Percentiles rank a stretch among this genome's conserved stretches.
These are phyloP conservation scores for Rhizopus delemar DNA, from an alignment of 371 early-diverging fungal species.

Conservation along the genomic window DNA sequence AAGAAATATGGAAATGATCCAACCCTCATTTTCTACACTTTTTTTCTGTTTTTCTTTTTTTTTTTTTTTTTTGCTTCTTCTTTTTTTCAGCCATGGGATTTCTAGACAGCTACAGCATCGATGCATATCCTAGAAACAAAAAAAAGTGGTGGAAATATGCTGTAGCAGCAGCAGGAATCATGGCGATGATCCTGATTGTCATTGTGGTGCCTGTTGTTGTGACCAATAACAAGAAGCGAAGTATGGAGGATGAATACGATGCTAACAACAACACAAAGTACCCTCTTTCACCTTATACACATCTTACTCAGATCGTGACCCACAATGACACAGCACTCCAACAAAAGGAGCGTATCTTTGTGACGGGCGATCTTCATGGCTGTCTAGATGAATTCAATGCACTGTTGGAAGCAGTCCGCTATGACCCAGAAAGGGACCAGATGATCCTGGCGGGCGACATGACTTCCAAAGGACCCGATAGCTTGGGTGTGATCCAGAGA, in stretches of 20 bases:
- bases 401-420: conserved; percentile 51
- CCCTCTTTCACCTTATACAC: conserved; percentile 42
- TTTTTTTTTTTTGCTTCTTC: neutral
- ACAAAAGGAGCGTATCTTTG: conserved; percentile 51
- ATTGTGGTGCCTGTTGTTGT: conserved; percentile 39
- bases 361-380: conserved; percentile 80
- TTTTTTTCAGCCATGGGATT: conserved; percentile 6
- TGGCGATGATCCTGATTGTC: conserved; percentile 34
- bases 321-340: conserved; percentile 14
- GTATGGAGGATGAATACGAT: neutral
- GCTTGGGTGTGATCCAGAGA: conserved; percentile 59
- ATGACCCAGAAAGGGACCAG: conserved; percentile 46
- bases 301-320: conserved; percentile 34
- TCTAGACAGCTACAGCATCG: conserved; percentile 20
- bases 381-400: conserved; percentile 53
- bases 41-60: neutral
- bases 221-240: conserved; percentile 21
- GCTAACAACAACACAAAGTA: conserved; percentile 6
- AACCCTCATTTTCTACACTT: too few species aligned
- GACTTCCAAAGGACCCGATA: conserved; percentile 70
- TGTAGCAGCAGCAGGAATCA: conserved; percentile 17
- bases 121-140: conserved; percentile 9
- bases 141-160: conserved; percentile 23
- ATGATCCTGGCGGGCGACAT: conserved; percentile 73
- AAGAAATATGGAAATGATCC: too few species aligned